These are phyloP conservation scores for Nakazawaea molendinolei DNA, from an alignment of 805 yeast genomes.

Conservation along the genomic window DNA sequence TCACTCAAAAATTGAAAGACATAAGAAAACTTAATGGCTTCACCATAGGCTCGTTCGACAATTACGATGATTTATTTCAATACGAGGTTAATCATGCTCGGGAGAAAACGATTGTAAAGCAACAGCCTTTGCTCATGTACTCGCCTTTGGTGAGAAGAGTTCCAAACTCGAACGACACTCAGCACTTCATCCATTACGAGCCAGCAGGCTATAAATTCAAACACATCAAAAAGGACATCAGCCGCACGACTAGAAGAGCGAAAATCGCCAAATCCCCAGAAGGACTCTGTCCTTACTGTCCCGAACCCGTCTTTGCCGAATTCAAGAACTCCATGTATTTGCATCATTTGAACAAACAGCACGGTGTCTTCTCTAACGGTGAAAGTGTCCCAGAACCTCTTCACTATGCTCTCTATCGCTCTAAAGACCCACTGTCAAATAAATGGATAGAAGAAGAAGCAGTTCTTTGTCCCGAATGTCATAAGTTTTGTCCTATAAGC, in stretches of 20 bases:
- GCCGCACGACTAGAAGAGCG: neutral
- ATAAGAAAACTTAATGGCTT: conserved; percentile 1
- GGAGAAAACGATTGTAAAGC: neutral
- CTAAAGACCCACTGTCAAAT: no score
- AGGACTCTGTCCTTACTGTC: conserved; percentile 10
- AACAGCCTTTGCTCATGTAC: neutral
- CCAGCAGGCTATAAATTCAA: neutral
- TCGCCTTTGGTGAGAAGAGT: conserved; percentile 6
- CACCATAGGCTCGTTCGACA: neutral
- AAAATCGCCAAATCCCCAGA: neutral
- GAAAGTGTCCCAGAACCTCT: conserved; percentile 19
- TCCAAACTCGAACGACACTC: neutral
- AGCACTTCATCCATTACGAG: no score
- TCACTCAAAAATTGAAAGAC: neutral
- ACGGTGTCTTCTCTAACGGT: conserved; percentile 26
- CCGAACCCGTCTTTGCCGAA: conserved; percentile 16
- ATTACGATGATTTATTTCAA: conserved; percentile 1
- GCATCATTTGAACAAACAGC: conserved; percentile 26
- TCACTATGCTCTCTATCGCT: conserved; percentile 14
- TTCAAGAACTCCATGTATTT: conserved; percentile 24
- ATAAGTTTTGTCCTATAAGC: conserved; percentile 13
- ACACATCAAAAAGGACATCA: neutral
- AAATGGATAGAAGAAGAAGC: conserved; percentile 17
- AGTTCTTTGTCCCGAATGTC: conserved; percentile 19
- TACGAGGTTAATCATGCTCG: conserved; percentile 1